Conservation (phyloP, 768 basidiomycete species). For the Mycena indigotica region DNA sequence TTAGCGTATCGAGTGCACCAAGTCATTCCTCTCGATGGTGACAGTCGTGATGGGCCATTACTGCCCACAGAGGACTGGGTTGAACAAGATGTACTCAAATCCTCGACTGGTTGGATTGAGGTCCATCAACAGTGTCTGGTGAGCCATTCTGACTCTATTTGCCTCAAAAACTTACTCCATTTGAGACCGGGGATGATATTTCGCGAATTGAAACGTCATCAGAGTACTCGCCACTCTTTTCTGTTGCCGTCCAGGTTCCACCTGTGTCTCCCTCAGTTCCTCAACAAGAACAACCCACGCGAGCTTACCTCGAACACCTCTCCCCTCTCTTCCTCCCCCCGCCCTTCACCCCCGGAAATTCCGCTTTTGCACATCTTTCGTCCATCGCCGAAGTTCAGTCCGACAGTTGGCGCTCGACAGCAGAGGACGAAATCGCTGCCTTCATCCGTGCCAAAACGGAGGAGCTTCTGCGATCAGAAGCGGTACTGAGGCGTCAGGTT, state of each 20-base stretch:
- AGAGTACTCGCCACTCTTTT: constrained; percentile 49
- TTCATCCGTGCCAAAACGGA: constrained; percentile 57
- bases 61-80: constrained; percentile 77
- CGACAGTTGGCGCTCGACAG: constrained; percentile 49
- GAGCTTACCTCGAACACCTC: constrained; percentile 52
- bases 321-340: constrained; percentile 71
- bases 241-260: constrained; percentile 44
- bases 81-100: constrained; percentile 71
- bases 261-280: constrained; percentile 28
- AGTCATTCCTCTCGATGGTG: constrained; percentile 55
- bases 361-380: constrained; percentile 67
- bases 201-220: constrained; percentile 40
- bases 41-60: constrained; percentile 63
- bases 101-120: constrained; percentile 72
- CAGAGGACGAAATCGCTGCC: constrained; percentile 56
- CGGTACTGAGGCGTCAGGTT: constrained; percentile 52
- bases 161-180: neutral
- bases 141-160: constrained; percentile 36
- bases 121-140: constrained; percentile 68
- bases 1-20: constrained; percentile 72
- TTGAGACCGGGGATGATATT: constrained; percentile 43
- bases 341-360: constrained; percentile 76
- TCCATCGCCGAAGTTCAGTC: constrained; percentile 59
- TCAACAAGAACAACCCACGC: constrained; percentile 26
- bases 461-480: constrained; percentile 23